Conservation (phyloP, 2,329 filamentous ascomycete genomes). For the Colletotrichum costaricense region DNA sequence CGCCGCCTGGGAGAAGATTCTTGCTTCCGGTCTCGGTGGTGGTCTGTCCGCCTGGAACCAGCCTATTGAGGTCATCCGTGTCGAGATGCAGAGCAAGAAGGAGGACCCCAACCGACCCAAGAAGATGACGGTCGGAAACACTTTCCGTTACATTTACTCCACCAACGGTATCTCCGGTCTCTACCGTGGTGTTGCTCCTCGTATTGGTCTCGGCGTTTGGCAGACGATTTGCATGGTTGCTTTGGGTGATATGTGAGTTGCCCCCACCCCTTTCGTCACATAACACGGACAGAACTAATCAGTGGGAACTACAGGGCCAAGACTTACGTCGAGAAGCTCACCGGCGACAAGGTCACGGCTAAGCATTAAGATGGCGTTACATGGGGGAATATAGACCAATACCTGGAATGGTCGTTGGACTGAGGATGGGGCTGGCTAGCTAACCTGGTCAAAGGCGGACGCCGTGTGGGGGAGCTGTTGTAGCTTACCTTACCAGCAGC, state of each 20-base stretch:
- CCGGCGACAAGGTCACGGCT: constrained; percentile 71
- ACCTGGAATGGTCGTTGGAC: constrained; percentile 28
- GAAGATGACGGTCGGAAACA: constrained; percentile 97
- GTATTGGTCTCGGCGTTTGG: constrained; percentile 96
- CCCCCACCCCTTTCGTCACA: neutral
- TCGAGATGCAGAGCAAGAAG: constrained; percentile 99
- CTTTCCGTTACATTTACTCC: constrained; percentile 87
- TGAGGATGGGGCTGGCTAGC: constrained; percentile 12
- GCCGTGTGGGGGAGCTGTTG: constrained; percentile 14
- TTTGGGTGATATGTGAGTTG: constrained; percentile 92
- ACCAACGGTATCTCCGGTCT: constrained; percentile 90
- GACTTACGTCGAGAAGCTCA: constrained; percentile 74
- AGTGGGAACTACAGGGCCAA: constrained; percentile 64
- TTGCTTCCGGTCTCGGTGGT: constrained; percentile 88
- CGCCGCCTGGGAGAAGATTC: constrained; percentile 84
- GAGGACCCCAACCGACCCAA: constrained; percentile 97
- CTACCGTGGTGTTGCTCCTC: constrained; percentile 94
- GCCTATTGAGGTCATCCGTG: constrained; percentile 98
- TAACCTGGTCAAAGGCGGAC: constrained; percentile 5
- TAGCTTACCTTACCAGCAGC: constrained; percentile 1
- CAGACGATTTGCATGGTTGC: constrained; percentile 99
- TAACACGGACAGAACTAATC: constrained; percentile 39
- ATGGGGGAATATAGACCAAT: constrained; percentile 35
- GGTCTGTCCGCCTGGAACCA: constrained; percentile 98
- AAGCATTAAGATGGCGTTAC: constrained; percentile 70